These are phyloP conservation scores for Gentiana macrophylla DNA, from an alignment of 257 asterid genomes.

Conservation along the genomic window DNA sequence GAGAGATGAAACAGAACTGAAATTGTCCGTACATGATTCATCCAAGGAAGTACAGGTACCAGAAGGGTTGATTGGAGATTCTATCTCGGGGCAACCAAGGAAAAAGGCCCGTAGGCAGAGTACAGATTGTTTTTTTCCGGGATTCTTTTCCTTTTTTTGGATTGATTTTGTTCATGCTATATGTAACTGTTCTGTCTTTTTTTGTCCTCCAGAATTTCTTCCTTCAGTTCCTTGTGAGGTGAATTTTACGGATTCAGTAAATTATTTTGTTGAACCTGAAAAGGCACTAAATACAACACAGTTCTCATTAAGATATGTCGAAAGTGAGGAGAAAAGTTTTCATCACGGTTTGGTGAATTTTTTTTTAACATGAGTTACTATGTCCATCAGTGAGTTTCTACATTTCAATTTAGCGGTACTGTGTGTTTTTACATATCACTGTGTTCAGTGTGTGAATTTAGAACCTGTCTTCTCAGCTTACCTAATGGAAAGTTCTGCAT, in stretches of 20 bases:
- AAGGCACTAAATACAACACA: constrained; percentile 44
- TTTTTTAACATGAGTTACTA: too few species aligned
- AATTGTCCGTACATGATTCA: constrained; percentile 1
- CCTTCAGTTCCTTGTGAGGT: constrained; percentile 92
- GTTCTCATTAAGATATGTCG: constrained; percentile 61
- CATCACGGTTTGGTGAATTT: constrained; percentile 4
- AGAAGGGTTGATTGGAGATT: constrained; percentile 14
- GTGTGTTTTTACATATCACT: too few species aligned
- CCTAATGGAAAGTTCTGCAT: too few species aligned
- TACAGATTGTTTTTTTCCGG: constrained; percentile 27
- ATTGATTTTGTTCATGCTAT: too few species aligned
- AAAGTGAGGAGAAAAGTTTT: constrained; percentile 38
- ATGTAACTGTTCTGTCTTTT: background rate
- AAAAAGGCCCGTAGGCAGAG: constrained; percentile 52
- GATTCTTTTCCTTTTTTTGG: background rate
- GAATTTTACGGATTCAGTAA: constrained; percentile 49
- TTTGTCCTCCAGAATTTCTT: constrained; percentile 11
- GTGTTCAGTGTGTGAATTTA: too few species aligned
- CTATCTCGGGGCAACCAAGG: constrained; percentile 17
- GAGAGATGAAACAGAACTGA: constrained; percentile 10
- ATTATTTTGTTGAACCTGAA: constrained; percentile 61
- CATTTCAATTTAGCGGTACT: too few species aligned
- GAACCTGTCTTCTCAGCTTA: too few species aligned
- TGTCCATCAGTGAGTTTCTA: too few species aligned
- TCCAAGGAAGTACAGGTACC: background rate